These are phyloP conservation scores for Peronospora destructor DNA, from an alignment of 352 stramenopile genomes.

Conservation along the genomic window DNA sequence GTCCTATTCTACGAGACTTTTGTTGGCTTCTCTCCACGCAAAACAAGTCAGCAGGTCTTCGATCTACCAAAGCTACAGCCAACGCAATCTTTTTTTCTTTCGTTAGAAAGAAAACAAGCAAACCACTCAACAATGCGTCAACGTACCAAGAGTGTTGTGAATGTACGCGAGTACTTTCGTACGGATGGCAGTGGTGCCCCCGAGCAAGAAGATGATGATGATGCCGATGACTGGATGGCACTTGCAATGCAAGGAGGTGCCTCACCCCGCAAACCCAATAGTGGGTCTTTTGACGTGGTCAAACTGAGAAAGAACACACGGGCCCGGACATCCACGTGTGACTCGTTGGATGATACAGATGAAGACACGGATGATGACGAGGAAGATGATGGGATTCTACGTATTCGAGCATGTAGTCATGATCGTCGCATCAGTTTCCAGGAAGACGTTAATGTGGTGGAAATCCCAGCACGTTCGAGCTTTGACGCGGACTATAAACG, in stretches of 20 bases:
- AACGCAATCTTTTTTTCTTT: too few relatives aligned
- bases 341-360: slow-evolving; percentile 53
- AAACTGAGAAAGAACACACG: slow-evolving; percentile 34
- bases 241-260: slow-evolving; percentile 29
- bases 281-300: slow-evolving; percentile 18
- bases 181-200: slow-evolving; percentile 40
- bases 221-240: slow-evolving; percentile 49
- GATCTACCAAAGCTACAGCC: too few relatives aligned
- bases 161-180: slow-evolving; percentile 67
- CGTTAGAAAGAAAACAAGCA: too few relatives aligned
- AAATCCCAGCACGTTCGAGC: slow-evolving; percentile 59
- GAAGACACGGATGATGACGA: slow-evolving; percentile 59
- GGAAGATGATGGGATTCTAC: slow-evolving; percentile 44
- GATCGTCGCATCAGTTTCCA: slow-evolving; percentile 74
- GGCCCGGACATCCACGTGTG: slow-evolving; percentile 47
- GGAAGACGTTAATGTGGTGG: slow-evolving; percentile 60
- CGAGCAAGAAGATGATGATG: slow-evolving; percentile 35
- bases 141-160: slow-evolving; percentile 67
- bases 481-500: slow-evolving; percentile 76
- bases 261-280: slow-evolving; percentile 2
- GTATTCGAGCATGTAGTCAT: slow-evolving; percentile 58
- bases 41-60: too few relatives aligned
- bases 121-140: slow-evolving; percentile 33
- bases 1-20: background rate
- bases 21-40: background rate